Evolutionary conservation across 208 protist species (phyloP), one percentile per base, ranked within the genome.

Genomic region (Naegleria fowleri): DNA sequence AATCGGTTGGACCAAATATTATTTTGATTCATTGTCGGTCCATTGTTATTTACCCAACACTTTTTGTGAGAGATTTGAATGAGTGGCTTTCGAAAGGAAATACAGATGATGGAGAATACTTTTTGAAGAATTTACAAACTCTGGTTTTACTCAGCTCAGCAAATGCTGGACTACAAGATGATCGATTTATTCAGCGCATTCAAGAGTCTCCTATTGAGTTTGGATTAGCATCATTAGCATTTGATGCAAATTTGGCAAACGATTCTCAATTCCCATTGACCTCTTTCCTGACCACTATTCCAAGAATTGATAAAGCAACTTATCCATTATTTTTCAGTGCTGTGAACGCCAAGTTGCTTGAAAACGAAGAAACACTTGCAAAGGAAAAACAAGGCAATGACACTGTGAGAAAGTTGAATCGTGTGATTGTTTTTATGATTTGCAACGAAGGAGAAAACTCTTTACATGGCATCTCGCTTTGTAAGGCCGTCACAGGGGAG

Each of bases 401-500:
- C 9, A 25, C 19, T 13, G 67, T 36, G 19, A 79, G 29, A 36
- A 79, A 79, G 29, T 79, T 79, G 29, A 79, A 79, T 33, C 19
- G 29, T 36, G 67, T n/a, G 2, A n/a, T 88, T 39, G 41, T 88
- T 13, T 16, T 88, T 38, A 39, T 88, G 33, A 33, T 88, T 51
- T 88, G 85, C 33, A 88, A 58, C 55, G 85, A 88, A 58, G 85
- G 85, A 36, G 85, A 88, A 36, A 88, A 88, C n/a, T 39, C 43
- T 36, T 6, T 39, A 58, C 85, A 88, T 58, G 85, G 85, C 16
- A 38, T 58, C 2, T 5, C 22, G 25, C 52, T 87, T 29, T 22
- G 29, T 33, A 22, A 48, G 29, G 36, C 43, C 9, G 83, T 87
- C 2, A 33, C 83, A 36, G 15, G 15, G 29, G 40, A 87, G 6